Percentiles rank a stretch among this genome's conserved stretches.
Evolutionary conservation across 441 rosid species (phyloP).

Genomic region (Gossypium schwendimanii): DNA sequence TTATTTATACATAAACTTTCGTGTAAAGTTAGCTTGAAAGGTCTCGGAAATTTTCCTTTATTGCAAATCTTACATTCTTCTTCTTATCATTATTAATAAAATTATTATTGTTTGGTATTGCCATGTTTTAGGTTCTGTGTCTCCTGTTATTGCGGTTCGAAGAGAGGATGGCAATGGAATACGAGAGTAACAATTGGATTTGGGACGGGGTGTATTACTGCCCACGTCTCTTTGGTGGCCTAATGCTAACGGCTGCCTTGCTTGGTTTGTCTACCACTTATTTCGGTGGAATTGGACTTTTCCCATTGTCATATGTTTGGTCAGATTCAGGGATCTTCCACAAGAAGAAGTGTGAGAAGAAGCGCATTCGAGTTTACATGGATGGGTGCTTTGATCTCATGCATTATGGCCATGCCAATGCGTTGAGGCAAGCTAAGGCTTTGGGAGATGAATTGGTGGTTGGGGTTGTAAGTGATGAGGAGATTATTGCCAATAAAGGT

Average conservation of each 20-base stretch:
- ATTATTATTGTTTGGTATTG: neutral
- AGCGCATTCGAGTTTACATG: slow-evolving; percentile 82
- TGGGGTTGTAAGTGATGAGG: slow-evolving; percentile 87
- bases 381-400: slow-evolving; percentile 97
- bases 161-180: slow-evolving; percentile 31
- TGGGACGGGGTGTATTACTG: slow-evolving; percentile 55
- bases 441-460: slow-evolving; percentile 88
- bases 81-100: neutral
- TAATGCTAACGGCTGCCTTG: slow-evolving; percentile 58
- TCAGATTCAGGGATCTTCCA: slow-evolving; percentile 37
- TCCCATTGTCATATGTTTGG: slow-evolving; percentile 32
- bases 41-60: neutral
- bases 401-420: slow-evolving; percentile 97
- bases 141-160: slow-evolving; percentile 22
- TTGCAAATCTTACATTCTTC: neutral
- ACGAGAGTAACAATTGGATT: slow-evolving; percentile 46
- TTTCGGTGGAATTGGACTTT: slow-evolving; percentile 51
- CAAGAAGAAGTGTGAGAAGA: slow-evolving; percentile 39
- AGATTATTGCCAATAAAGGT: slow-evolving; percentile 86
- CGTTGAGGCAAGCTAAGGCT: slow-evolving; percentile 83
- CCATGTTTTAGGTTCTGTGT: slow-evolving; percentile 24
- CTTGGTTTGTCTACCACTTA: slow-evolving; percentile 57
- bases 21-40: neutral
- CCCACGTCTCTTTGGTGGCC: slow-evolving; percentile 58
- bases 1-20: neutral